phyloP scores from a whole-genome alignment of 2,329 filamentous ascomycete genomes.

The Pseudocercospora macadamiae region DNA sequence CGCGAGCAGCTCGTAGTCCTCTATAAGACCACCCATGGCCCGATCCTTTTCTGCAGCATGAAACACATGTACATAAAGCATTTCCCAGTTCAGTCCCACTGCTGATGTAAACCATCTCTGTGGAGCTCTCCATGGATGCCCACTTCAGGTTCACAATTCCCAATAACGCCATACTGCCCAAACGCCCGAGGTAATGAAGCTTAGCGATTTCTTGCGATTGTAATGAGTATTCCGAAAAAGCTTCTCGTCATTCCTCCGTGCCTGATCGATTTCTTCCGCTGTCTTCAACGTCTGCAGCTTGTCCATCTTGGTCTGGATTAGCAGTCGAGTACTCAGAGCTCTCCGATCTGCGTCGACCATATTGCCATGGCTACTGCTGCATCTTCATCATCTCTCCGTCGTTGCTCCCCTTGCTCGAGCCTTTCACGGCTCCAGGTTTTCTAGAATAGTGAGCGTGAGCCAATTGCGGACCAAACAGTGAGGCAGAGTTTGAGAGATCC shows the following conservation, averaged over 20 bases:
- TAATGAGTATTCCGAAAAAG: too few species aligned
- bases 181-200: not conserved
- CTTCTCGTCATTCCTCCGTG: too few species aligned
- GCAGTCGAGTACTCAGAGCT: too few species aligned
- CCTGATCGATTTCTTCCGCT: too few species aligned
- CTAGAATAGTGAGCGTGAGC: not conserved
- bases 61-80: conserved; percentile 7
- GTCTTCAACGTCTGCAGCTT: too few species aligned
- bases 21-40: conserved; percentile 11
- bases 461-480: not conserved
- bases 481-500: not conserved
- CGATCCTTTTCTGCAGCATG: conserved; percentile 4
- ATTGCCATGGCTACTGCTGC: too few species aligned
- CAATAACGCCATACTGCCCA: conserved; percentile 1
- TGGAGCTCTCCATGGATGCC: not conserved
- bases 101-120: not conserved
- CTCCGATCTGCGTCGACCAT: too few species aligned
- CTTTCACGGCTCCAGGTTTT: too few species aligned
- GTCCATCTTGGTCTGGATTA: too few species aligned
- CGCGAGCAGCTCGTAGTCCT: conserved; percentile 23
- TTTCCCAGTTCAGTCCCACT: not conserved
- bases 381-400: too few species aligned
- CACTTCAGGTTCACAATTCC: not conserved
- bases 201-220: too few species aligned
- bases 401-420: too few species aligned